Conservation (phyloP, 148 eudicot species). For the Camellia japonica region DNA sequence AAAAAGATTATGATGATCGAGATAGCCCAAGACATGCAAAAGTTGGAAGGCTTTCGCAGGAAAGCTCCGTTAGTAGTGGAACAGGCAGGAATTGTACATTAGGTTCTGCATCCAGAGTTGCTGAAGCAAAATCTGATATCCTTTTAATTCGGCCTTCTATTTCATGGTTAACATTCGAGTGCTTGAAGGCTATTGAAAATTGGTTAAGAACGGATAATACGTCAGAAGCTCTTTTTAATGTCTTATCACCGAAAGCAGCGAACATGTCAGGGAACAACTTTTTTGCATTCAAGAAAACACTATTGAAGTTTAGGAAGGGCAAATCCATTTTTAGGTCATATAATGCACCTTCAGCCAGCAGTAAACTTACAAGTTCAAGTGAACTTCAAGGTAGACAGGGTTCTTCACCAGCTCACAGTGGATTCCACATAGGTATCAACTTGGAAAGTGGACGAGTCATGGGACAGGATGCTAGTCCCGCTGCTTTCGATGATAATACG, state of each 20-base stretch:
- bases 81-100: conserved; percentile 35
- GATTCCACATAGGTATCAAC: conserved; percentile 22
- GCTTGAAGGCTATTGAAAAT: conserved; percentile 68
- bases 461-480: conserved; percentile 22
- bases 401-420: conserved; percentile 23
- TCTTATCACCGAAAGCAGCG: conserved; percentile 34
- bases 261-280: conserved; percentile 40
- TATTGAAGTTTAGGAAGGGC: conserved; percentile 50
- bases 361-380: conserved; percentile 24
- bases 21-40: conserved; percentile 72
- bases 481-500: conserved; percentile 34
- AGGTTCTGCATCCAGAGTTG: conserved; percentile 28
- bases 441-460: conserved; percentile 14
- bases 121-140: conserved; percentile 29
- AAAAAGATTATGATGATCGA: conserved; percentile 48
- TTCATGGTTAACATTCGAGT: conserved; percentile 56
- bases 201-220: conserved; percentile 64
- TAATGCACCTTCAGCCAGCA: conserved; percentile 26
- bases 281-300: conserved; percentile 59
- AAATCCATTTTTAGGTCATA: conserved; percentile 35
- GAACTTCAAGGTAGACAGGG: conserved; percentile 24
- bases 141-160: conserved; percentile 41
- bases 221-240: conserved; percentile 23
- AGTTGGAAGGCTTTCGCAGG: conserved; percentile 80
- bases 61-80: conserved; percentile 64